Base-by-base conservation (phyloP, 2,329 filamentous ascomycete genomes). In the Rhynchosporium agropyri region DNA sequence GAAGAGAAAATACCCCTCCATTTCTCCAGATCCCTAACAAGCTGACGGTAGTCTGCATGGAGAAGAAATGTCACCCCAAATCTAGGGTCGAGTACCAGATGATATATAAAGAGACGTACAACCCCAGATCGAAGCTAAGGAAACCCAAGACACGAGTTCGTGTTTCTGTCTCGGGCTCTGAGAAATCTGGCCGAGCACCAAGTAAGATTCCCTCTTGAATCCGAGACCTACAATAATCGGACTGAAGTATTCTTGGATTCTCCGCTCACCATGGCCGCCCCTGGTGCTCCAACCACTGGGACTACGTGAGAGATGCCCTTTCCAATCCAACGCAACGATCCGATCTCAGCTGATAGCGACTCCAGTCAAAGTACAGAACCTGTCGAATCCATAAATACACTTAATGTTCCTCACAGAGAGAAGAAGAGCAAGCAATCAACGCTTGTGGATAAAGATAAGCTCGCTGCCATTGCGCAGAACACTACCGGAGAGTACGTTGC, bases 401-500 rank as follows among this genome's bases (percentile, higher is more conserved):
- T 51, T 4, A 31, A 49, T 9, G 45, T 53, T n/a, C 15, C 31
- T 4, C 56, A 51, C 9, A 60, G 29, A 31, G 63, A 67, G 50
- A 65, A 67, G 50, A 65, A 61, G 55, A 63, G 65, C 48, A 67
- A 68, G 48, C 55, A 42, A 10, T 70, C 67, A 9, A 55, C 65
- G 38, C 66, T 69, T 36, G 46, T 50, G 9, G 66, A 70, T 58
- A 68, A 66, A 45, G 64, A 64, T 12, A 69, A 58, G 26, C 54
- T 71, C n/a, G 68, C 66, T 10, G 67, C 65, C 3, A 46, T 71
- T 28, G 69, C 62, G 1, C 48, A 70, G 20, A 71, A 71, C 45
- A 63, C 62, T 5, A 70, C 70, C 5, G 70, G 70, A 65, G 70
- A 71, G 69, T 70, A 31, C 1, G 69, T 66, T 13, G 29, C 26